Percentiles rank a stretch among this genome's conserved stretches.
Evolutionary conservation across 805 yeast genomes (phyloP).

Genomic region (Hanseniaspora mollemarum): DNA sequence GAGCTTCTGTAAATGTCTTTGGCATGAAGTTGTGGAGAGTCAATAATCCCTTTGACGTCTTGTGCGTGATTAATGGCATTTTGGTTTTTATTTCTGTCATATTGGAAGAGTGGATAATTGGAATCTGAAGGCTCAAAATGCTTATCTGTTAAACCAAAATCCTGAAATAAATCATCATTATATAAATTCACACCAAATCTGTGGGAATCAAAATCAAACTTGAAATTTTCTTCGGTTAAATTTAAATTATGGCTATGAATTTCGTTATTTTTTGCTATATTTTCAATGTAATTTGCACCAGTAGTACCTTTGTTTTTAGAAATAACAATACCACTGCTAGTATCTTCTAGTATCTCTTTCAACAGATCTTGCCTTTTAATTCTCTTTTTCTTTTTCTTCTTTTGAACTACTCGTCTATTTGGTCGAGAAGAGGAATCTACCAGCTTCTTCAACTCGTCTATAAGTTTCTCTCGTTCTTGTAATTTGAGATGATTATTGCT

Average conservation of each 20-base stretch:
- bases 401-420: neutral
- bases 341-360: slow-evolving; percentile 10
- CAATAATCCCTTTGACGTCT: too few species aligned
- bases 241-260: neutral
- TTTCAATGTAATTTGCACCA: neutral
- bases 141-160: neutral
- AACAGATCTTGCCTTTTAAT: slow-evolving; percentile 12
- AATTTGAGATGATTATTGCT: neutral
- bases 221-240: neutral
- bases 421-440: neutral
- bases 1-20: neutral
- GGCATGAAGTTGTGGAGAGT: too few species aligned
- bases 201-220: slow-evolving; percentile 9
- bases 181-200: slow-evolving; percentile 13
- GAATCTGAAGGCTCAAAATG: neutral
- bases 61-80: neutral
- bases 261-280: neutral
- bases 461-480: neutral
- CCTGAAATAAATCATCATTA: neutral
- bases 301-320: neutral
- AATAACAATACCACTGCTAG: neutral
- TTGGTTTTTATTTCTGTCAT: neutral
- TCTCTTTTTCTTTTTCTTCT: slow-evolving; percentile 11
- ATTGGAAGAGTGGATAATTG: neutral
- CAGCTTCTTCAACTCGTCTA: slow-evolving; percentile 5